A percentile compares a stretch with the other conserved stretches of the same genome.
Evolutionary conservation across 768 basidiomycete genomes (phyloP).

Genomic region (Kwoniella bestiolae): DNA sequence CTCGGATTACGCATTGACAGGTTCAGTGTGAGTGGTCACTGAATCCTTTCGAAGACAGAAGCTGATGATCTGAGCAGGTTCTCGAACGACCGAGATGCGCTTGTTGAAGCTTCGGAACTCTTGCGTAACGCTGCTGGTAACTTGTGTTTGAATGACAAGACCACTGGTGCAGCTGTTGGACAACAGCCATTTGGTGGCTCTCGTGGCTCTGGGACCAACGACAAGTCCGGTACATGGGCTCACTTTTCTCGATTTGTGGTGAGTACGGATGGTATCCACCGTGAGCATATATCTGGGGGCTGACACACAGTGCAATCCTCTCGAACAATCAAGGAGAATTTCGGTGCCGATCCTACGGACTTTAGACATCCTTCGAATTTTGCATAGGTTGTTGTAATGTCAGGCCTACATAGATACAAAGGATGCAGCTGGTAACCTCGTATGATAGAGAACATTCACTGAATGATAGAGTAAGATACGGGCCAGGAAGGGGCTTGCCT

Average conservation of each 20-base stretch:
- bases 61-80: constrained; percentile 61
- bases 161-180: constrained; percentile 72
- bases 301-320: constrained; percentile 63
- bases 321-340: constrained; percentile 96
- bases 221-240: constrained; percentile 86
- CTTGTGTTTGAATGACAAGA: constrained; percentile 92
- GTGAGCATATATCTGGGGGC: too few species aligned
- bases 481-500: too few species aligned
- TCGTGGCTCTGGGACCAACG: constrained; percentile 91
- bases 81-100: constrained; percentile 75
- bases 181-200: constrained; percentile 98
- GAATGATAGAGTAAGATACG: too few species aligned
- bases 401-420: too few species aligned
- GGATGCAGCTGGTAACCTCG: too few species aligned
- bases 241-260: constrained; percentile 70
- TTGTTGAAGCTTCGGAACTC: constrained; percentile 75
- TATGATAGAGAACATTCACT: too few species aligned
- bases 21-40: constrained; percentile 70
- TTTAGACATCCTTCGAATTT: constrained; percentile 86
- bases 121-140: constrained; percentile 93
- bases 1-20: constrained; percentile 89
- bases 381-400: constrained; percentile 60
- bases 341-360: constrained; percentile 78
- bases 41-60: constrained; percentile 61
- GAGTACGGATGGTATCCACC: background rate